These are phyloP conservation scores for Zanthoxylum bungeanum DNA, from an alignment of 345 rosid genomes.

Conservation along the genomic window DNA sequence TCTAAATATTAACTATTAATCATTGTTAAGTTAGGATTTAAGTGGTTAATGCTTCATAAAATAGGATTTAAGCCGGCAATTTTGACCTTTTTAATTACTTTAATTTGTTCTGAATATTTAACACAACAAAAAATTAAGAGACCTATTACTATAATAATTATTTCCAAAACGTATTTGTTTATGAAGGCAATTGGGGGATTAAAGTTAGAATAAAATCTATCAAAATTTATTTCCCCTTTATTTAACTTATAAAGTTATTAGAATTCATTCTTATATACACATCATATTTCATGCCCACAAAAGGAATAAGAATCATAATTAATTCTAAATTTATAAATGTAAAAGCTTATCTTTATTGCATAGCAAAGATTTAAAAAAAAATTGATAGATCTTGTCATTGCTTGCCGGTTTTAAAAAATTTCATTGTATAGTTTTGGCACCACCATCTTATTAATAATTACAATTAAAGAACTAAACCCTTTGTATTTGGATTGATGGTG, in stretches of 20 bases:
- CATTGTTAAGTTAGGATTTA: background rate
- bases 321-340: background rate
- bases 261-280: too few relatives aligned
- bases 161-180: too few relatives aligned
- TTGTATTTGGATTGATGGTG: too few relatives aligned
- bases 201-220: background rate
- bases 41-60: background rate
- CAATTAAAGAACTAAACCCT: background rate
- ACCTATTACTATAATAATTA: too few relatives aligned
- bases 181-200: too few relatives aligned
- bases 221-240: background rate
- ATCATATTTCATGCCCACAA: too few relatives aligned
- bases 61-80: background rate
- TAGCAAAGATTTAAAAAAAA: slow-evolving; percentile 15
- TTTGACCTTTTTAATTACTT: background rate
- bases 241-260: background rate
- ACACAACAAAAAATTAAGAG: too few relatives aligned
- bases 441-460: background rate
- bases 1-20: too few relatives aligned
- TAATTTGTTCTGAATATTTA: too few relatives aligned
- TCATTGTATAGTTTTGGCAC: background rate
- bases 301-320: slow-evolving; percentile 5
- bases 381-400: background rate
- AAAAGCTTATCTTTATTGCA: background rate
- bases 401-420: background rate